Evolutionary conservation across 2,329 filamentous ascomycete species (phyloP), one percentile per base, ranked within the genome.

Genomic region (Hymenoscyphus occultus): DNA sequence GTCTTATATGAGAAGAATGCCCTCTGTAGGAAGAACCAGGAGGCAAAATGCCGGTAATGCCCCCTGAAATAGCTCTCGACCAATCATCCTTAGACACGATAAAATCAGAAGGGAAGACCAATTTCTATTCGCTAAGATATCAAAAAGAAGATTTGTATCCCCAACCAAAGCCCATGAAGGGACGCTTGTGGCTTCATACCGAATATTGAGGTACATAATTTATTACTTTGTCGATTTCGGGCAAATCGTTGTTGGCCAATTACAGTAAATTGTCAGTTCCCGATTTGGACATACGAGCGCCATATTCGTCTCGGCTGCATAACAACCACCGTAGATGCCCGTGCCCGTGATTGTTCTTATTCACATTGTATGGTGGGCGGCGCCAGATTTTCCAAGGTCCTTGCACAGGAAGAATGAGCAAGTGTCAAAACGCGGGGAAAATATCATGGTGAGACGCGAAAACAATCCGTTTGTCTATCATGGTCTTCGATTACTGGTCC

Each of bases 241-340:
- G 19, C 48, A 54, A 22, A 54, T 19, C 19, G 48, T 54, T 54
- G 19, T 54, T 54, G 19, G 22, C 68, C 65, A 69, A 65, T 66
- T 32, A 64, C 28, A 28, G 28, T 28, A 28, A 45, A 59, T 42
- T 45, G 64, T 61, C 56, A 59, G 9, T 67, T 66, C 67, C 69
- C 57, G 58, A 64, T 69, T 62, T 57, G 66, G 68, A 63, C 69
- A 64, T 67, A 71, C 69, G 69, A 71, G 69, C 65, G 45, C 60
- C 32, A 56, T 14, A 63, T 57, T 39, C 56, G 35, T 31, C 45
- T 64, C 62, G 62, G 62, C 62, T 61, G 58, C 62, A 64, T 60
- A 60, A 39, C 51, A 61, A 64, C 28, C 45, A 62, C 40, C 48
- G 61, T 64, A 61, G 64, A 66, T 65, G 67, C 59, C 32, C n/a